These are phyloP conservation scores for Myxozyma vanderwaltii DNA, from an alignment of 805 yeast species.

Conservation along the genomic window DNA sequence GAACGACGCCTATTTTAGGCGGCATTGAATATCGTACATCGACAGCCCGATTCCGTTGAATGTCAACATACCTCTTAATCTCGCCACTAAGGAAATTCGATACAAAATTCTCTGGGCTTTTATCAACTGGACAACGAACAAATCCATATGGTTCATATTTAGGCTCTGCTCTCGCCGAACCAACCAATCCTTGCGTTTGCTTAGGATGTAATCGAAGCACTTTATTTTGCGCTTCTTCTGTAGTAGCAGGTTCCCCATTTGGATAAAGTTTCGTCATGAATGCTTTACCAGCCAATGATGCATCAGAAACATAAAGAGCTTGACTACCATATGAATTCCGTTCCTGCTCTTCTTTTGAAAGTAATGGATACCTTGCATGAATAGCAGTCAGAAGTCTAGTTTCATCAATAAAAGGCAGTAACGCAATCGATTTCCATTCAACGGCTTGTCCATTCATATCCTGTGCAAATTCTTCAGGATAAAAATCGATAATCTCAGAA, in stretches of 20 bases:
- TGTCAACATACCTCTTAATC: slow-evolving; percentile 35
- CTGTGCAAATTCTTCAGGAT: slow-evolving; percentile 82
- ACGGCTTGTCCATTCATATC: slow-evolving; percentile 95
- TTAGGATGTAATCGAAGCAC: slow-evolving; percentile 28
- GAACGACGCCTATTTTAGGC: slow-evolving; percentile 45
- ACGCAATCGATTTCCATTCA: slow-evolving; percentile 94
- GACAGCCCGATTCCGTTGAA: slow-evolving; percentile 49
- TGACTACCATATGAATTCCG: slow-evolving; percentile 75
- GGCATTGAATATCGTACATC: slow-evolving; percentile 65
- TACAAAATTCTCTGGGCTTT: slow-evolving; percentile 16
- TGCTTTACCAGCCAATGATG: slow-evolving; percentile 53
- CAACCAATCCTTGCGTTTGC: slow-evolving; percentile 39
- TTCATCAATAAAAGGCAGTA: slow-evolving; percentile 89
- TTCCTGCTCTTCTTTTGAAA: slow-evolving; percentile 66
- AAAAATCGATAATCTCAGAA: slow-evolving; percentile 86
- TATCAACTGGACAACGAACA: slow-evolving; percentile 25
- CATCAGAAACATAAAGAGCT: slow-evolving; percentile 65
- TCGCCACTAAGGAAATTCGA: slow-evolving; percentile 7
- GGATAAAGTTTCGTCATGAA: slow-evolving; percentile 48
- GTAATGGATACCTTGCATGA: slow-evolving; percentile 58
- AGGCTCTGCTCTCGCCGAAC: slow-evolving; percentile 39
- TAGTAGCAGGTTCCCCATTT: slow-evolving; percentile 41
- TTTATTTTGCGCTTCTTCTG: neutral
- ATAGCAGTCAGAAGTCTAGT: slow-evolving; percentile 68
- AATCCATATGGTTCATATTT: slow-evolving; percentile 20